A percentile compares a stretch with the other conserved stretches of the same genome.
phyloP scores from a whole-genome alignment of 208 protist genomes.

The Crithidia mellificae region DNA sequence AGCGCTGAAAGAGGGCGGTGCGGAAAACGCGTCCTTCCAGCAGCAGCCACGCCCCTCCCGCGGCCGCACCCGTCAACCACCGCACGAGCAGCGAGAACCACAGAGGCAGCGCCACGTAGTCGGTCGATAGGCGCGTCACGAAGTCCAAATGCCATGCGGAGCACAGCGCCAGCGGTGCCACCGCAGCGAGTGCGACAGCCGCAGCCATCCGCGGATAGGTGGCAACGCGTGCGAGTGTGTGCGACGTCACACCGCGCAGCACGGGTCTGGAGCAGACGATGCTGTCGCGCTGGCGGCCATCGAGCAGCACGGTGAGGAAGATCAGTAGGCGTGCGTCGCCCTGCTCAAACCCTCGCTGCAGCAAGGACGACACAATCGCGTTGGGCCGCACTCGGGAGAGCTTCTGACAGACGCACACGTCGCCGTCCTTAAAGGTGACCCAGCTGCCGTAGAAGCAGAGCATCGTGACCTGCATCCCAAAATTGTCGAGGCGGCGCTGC shows the following conservation, averaged over 20 bases:
- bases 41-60: slow-evolving; percentile 5
- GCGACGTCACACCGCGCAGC: slow-evolving; percentile 12
- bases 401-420: slow-evolving; percentile 11
- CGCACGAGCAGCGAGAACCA: slow-evolving; percentile 23
- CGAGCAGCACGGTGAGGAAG: slow-evolving; percentile 6
- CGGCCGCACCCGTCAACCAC: slow-evolving; percentile 16
- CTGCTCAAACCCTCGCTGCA: not conserved
- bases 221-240: slow-evolving; percentile 6
- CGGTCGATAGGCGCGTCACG: slow-evolving; percentile 10
- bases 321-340: slow-evolving; percentile 1
- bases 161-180: slow-evolving; percentile 15
- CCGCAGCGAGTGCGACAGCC: not conserved
- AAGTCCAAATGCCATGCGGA: slow-evolving; percentile 23
- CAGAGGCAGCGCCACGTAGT: slow-evolving; percentile 24
- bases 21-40: slow-evolving; percentile 12
- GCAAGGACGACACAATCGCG: not conserved
- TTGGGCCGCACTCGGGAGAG: slow-evolving; percentile 7
- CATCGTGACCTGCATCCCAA: slow-evolving; percentile 6
- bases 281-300: not conserved
- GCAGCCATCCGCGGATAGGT: slow-evolving; percentile 8
- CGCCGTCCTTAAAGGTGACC: slow-evolving; percentile 10
- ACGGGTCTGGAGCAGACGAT: slow-evolving; percentile 5
- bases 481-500: not conserved
- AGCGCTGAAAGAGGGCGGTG: slow-evolving; percentile 27
- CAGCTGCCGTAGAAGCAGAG: slow-evolving; percentile 23